These are phyloP conservation scores for Colletotrichum sp. DNA, from an alignment of 2,329 filamentous ascomycete genomes.

Conservation along the genomic window DNA sequence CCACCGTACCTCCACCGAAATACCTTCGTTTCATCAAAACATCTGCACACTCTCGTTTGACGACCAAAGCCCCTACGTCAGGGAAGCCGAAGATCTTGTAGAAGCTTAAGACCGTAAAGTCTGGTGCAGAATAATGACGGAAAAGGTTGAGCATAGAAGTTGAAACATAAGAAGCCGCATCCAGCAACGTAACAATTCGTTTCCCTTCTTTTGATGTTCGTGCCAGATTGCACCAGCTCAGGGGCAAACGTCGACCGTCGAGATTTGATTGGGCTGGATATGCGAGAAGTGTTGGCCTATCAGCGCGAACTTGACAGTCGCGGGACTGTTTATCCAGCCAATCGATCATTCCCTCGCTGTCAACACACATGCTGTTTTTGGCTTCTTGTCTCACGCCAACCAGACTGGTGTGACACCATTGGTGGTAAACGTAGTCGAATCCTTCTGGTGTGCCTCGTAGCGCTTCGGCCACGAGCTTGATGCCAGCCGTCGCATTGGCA, in stretches of 20 bases:
- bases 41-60: background rate
- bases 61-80: slow-evolving; percentile 46
- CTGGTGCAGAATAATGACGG: slow-evolving; percentile 66
- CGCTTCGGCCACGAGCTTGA: slow-evolving; percentile 65
- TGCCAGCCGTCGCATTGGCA: slow-evolving; percentile 66
- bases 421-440: slow-evolving; percentile 67
- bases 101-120: slow-evolving; percentile 87
- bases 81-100: slow-evolving; percentile 99
- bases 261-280: slow-evolving; percentile 95
- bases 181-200: background rate
- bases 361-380: slow-evolving; percentile 48
- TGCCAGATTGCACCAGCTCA: slow-evolving; percentile 57
- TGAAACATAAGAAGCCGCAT: slow-evolving; percentile 81
- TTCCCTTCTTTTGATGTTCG: background rate
- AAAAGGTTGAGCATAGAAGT: slow-evolving; percentile 78
- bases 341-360: background rate
- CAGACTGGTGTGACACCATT: slow-evolving; percentile 66
- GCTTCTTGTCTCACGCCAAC: slow-evolving; percentile 74
- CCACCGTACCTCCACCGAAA: background rate
- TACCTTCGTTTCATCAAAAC: background rate
- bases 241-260: slow-evolving; percentile 78
- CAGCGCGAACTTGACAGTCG: slow-evolving; percentile 30
- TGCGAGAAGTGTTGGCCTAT: slow-evolving; percentile 62
- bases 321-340: background rate
- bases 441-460: slow-evolving; percentile 59